These are phyloP conservation scores for Clarireedia monteithiana DNA, from an alignment of 2,329 filamentous ascomycete genomes.

Conservation along the genomic window DNA sequence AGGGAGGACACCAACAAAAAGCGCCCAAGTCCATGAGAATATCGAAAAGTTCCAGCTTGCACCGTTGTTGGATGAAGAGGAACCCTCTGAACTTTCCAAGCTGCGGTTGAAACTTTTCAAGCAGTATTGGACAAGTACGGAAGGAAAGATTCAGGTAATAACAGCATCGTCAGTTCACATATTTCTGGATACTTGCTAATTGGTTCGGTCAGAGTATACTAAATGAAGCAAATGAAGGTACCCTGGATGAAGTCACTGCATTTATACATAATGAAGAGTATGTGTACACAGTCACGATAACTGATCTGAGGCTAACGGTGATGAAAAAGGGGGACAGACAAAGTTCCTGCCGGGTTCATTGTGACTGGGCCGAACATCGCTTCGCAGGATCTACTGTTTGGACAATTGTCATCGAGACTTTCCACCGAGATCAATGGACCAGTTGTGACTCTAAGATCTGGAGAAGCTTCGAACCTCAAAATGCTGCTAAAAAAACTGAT, in stretches of 20 bases:
- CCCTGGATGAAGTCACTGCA: conserved; percentile 47
- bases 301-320: conserved; percentile 1
- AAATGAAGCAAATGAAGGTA: conserved; percentile 52
- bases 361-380: conserved; percentile 73
- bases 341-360: conserved; percentile 58
- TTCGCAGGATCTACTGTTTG: conserved; percentile 66
- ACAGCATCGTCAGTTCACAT: not conserved
- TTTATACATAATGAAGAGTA: conserved; percentile 37
- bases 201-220: conserved; percentile 41
- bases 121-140: conserved; percentile 55
- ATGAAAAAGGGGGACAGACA: conserved; percentile 13
- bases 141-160: conserved; percentile 52
- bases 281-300: not conserved
- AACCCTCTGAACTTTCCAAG: conserved; percentile 40
- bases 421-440: conserved; percentile 39
- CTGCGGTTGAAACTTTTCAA: conserved; percentile 54
- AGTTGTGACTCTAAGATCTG: conserved; percentile 61
- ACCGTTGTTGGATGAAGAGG: conserved; percentile 46
- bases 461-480: conserved; percentile 68
- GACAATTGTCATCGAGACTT: conserved; percentile 56
- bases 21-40: not conserved
- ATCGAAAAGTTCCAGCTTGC: conserved; percentile 34
- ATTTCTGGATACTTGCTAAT: conserved; percentile 26
- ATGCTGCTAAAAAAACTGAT: conserved; percentile 66
- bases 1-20: conserved; percentile 17